These are phyloP conservation scores for Sphagnum fallax DNA, from an alignment of 228 moss, liverwort and hornwort genomes.

Conservation along the genomic window DNA sequence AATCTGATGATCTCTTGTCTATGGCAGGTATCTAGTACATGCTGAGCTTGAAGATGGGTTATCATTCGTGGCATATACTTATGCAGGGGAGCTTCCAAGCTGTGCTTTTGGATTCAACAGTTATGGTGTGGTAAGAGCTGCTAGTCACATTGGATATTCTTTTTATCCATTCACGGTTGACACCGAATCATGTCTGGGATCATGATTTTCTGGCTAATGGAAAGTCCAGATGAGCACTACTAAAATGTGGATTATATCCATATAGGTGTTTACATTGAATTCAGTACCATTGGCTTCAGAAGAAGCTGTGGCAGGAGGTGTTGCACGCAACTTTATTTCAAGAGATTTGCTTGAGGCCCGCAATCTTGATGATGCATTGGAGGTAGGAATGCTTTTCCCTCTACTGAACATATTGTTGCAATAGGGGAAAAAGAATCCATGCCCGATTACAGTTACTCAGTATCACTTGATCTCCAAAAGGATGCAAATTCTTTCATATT, in stretches of 20 bases:
- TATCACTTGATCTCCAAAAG: too few relatives aligned
- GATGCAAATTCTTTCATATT: too few relatives aligned
- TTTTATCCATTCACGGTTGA: too few relatives aligned
- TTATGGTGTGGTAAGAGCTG: constrained; percentile 49
- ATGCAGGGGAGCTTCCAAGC: constrained; percentile 83
- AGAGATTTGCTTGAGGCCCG: constrained; percentile 61
- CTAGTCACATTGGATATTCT: too few relatives aligned
- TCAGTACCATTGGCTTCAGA: constrained; percentile 64
- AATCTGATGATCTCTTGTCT: background rate
- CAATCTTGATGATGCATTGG: constrained; percentile 43
- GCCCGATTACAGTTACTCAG: too few relatives aligned
- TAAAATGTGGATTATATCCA: background rate
- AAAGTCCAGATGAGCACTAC: too few relatives aligned
- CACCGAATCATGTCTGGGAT: too few relatives aligned
- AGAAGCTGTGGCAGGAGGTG: constrained; percentile 59
- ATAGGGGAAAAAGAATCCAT: background rate
- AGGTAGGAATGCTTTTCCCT: constrained; percentile 19
- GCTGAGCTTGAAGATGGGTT: constrained; percentile 40
- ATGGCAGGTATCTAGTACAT: constrained; percentile 62
- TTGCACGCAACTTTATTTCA: constrained; percentile 75
- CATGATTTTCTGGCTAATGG: too few relatives aligned
- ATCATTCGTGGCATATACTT: constrained; percentile 67
- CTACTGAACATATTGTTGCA: background rate
- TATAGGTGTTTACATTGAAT: constrained; percentile 69
- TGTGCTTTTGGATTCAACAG: constrained; percentile 87